A percentile compares a stretch with the other conserved stretches of the same genome.
Conservation (phyloP, 768 basidiomycete species). For the Pilatotrama ljubarskyi region DNA sequence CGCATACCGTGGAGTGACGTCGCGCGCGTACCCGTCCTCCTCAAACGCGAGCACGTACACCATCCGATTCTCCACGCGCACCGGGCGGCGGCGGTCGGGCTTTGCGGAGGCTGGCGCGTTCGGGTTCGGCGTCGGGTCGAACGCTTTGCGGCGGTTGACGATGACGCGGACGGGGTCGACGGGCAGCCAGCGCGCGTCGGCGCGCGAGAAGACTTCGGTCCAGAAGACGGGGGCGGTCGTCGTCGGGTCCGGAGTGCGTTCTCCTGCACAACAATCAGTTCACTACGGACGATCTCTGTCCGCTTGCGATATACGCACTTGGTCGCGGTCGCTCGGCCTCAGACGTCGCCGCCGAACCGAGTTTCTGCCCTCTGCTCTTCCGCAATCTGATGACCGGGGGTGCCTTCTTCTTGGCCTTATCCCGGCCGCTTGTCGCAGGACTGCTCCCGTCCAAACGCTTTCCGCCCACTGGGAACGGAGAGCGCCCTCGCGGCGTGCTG, state of each 20-base stretch:
- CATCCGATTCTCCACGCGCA: constrained; percentile 74
- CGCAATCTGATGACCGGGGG: constrained; percentile 59
- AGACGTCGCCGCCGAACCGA: constrained; percentile 30
- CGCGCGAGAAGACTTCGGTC: constrained; percentile 95
- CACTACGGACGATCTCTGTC: no score
- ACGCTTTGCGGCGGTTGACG: constrained; percentile 78
- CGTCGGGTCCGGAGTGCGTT: constrained; percentile 50
- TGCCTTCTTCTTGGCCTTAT: constrained; percentile 59
- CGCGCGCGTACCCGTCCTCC: constrained; percentile 90
- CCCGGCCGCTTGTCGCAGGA: constrained; percentile 35
- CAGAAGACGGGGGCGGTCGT: constrained; percentile 86
- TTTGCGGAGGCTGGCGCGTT: constrained; percentile 17
- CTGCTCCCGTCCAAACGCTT: constrained; percentile 39
- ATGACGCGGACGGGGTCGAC: constrained; percentile 84
- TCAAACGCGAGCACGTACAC: constrained; percentile 92
- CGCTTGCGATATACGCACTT: no score
- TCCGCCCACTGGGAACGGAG: constrained; percentile 40
- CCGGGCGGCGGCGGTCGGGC: constrained; percentile 18
- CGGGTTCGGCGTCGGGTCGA: constrained; percentile 62
- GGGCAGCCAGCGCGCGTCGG: constrained; percentile 89
- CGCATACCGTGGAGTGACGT: constrained; percentile 90
- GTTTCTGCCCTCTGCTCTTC: constrained; percentile 48
- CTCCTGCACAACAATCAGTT: constrained; percentile 19
- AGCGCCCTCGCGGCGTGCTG: constrained; percentile 26
- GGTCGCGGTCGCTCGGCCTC: constrained; percentile 11